A percentile compares a stretch with the other conserved stretches of the same genome.
Evolutionary conservation across 345 rosid genomes (phyloP).

Genomic region (Euphorbia lathyris): DNA sequence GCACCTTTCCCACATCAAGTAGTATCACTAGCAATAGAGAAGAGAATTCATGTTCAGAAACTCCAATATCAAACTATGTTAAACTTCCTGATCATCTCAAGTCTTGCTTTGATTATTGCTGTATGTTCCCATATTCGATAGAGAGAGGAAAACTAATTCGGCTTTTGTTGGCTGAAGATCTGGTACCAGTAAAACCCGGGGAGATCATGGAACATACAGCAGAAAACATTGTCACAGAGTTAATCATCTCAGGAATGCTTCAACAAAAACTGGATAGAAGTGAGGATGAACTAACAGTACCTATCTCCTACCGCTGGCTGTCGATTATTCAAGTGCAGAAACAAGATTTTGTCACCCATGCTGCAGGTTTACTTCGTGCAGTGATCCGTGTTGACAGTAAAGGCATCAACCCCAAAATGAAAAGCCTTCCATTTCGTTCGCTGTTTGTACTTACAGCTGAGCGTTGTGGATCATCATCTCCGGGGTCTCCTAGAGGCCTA

Average conservation of each 20-base stretch:
- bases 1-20: not conserved
- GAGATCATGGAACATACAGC: conserved; percentile 10
- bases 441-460: not conserved
- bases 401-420: not conserved
- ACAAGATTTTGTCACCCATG: conserved; percentile 1
- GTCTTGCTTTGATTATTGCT: not conserved
- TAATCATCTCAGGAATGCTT: conserved; percentile 9
- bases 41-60: not conserved
- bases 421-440: not conserved
- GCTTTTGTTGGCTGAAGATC: conserved; percentile 14
- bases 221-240: not conserved
- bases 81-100: conserved; percentile 12
- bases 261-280: not conserved
- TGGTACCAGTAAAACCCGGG: conserved; percentile 4
- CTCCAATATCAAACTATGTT: not conserved
- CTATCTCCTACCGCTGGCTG: not conserved
- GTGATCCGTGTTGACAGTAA: not conserved
- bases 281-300: not conserved
- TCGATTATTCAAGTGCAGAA: not conserved
- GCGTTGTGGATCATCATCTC: not conserved
- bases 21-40: not conserved
- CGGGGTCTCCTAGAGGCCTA: not conserved
- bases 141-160: conserved; percentile 7
- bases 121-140: not conserved
- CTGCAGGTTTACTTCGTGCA: not conserved